Evolutionary conservation across 768 basidiomycete species (phyloP).

Genomic region (Exidia glandulosa): DNA sequence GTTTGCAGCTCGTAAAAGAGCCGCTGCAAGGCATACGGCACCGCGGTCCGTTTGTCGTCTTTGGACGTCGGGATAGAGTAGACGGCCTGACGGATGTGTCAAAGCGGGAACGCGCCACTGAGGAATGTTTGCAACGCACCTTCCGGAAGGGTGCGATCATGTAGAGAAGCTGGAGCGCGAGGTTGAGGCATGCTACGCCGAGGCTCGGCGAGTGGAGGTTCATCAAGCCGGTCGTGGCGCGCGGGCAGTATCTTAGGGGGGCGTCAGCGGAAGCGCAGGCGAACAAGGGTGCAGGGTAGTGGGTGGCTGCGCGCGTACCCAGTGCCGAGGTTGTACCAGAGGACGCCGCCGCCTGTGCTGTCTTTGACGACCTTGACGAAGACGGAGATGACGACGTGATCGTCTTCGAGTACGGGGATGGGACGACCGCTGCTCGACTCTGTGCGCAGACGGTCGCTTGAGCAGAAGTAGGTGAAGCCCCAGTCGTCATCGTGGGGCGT

Average conservation of each 20-base stretch:
- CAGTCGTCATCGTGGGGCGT: not conserved
- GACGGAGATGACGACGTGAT: not conserved
- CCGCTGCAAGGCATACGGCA: not conserved
- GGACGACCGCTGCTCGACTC: not conserved
- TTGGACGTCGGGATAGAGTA: not conserved
- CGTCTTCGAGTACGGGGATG: not conserved
- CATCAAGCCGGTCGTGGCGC: not conserved
- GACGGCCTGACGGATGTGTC: not conserved
- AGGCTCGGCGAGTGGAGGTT: not conserved
- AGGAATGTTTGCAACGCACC: not conserved
- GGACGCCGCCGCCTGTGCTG: not conserved
- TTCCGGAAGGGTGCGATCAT: not conserved
- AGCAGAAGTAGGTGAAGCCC: constrained; percentile 1
- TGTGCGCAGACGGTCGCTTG: not conserved
- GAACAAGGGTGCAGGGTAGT: not conserved
- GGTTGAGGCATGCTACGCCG: not conserved
- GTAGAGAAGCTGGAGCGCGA: not conserved
- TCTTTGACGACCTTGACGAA: not conserved
- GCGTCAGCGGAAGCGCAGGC: not conserved
- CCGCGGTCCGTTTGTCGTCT: not conserved
- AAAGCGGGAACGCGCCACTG: not conserved
- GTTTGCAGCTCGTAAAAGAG: not conserved
- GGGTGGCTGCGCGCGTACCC: not conserved
- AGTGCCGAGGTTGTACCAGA: not conserved
- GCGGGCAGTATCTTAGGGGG: not conserved